These are phyloP conservation scores for Xylaria digitata DNA, from an alignment of 2,329 filamentous ascomycete species.

Conservation along the genomic window DNA sequence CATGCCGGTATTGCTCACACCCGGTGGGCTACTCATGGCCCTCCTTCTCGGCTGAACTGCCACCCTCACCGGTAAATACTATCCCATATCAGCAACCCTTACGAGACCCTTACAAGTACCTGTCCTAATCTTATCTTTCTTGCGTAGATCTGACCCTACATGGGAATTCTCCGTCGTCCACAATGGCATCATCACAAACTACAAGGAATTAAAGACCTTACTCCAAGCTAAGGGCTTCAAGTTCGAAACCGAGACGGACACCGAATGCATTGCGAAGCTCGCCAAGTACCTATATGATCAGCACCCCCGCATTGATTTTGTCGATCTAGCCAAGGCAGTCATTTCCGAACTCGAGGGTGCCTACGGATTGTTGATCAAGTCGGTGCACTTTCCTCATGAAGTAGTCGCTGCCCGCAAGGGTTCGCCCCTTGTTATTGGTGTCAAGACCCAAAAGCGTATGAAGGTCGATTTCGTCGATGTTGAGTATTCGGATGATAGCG, in stretches of 20 bases:
- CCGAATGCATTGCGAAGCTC: constrained; percentile 98
- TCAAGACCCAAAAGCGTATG: constrained; percentile 98
- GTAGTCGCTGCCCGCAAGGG: constrained; percentile 98
- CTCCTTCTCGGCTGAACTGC: constrained; percentile 94
- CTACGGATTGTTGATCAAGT: constrained; percentile 97
- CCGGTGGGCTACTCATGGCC: constrained; percentile 97
- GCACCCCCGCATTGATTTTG: constrained; percentile 94
- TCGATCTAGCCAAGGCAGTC: constrained; percentile 94
- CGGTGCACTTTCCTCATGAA: constrained; percentile 97
- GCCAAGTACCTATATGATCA: constrained; percentile 98
- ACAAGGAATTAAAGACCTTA: constrained; percentile 98
- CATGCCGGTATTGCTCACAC: constrained; percentile 99
- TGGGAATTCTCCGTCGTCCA: constrained; percentile 99
- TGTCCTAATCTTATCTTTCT: constrained; percentile 40
- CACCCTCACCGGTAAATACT: constrained; percentile 90
- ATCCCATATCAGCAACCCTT: constrained; percentile 34
- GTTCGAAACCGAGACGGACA: constrained; percentile 99
- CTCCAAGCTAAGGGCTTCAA: constrained; percentile 94
- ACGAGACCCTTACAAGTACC: constrained; percentile 44
- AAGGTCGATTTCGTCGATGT: constrained; percentile 99
- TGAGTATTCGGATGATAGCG: constrained; percentile 90
- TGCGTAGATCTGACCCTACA: constrained; percentile 83
- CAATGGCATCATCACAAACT: constrained; percentile 99
- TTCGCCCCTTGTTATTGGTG: constrained; percentile 95
- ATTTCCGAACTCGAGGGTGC: constrained; percentile 98